Percentiles rank a stretch among this genome's conserved stretches.
Conservation (phyloP, 768 basidiomycete species). For the Crassisporium funariophilum region DNA sequence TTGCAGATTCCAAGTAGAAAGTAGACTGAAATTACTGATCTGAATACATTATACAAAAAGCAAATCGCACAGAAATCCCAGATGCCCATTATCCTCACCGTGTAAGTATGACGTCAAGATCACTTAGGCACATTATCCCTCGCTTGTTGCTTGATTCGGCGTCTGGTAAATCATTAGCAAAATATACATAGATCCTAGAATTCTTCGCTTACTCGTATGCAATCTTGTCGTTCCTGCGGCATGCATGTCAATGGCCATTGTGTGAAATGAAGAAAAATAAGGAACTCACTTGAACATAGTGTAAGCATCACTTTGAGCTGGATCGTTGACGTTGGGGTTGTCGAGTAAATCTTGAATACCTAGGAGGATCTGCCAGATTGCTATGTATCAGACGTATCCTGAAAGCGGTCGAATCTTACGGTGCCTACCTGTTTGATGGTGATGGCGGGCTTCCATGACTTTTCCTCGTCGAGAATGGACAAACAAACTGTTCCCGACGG, state of each 20-base stretch:
- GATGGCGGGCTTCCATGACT: constrained; percentile 98
- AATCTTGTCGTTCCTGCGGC: constrained; percentile 83
- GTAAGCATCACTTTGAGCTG: constrained; percentile 98
- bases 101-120: too few species aligned
- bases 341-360: constrained; percentile 96
- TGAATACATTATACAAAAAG: not conserved
- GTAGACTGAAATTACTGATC: too few species aligned
- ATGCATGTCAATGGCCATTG: constrained; percentile 4
- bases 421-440: constrained; percentile 91
- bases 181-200: not conserved
- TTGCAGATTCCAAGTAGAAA: too few species aligned
- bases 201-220: constrained; percentile 82
- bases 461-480: constrained; percentile 98
- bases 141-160: constrained; percentile 82
- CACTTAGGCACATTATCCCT: constrained; percentile 90
- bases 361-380: constrained; percentile 83
- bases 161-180: constrained; percentile 44
- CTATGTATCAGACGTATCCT: constrained; percentile 6
- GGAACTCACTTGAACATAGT: constrained; percentile 93
- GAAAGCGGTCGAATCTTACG: not conserved
- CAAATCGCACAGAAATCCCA: not conserved
- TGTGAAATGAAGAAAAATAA: not conserved
- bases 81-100: not conserved
- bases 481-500: constrained; percentile 98
- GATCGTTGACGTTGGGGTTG: constrained; percentile 96